Conservation (phyloP, 140 eudicot genomes). For the Ambrosia hybrid region DNA sequence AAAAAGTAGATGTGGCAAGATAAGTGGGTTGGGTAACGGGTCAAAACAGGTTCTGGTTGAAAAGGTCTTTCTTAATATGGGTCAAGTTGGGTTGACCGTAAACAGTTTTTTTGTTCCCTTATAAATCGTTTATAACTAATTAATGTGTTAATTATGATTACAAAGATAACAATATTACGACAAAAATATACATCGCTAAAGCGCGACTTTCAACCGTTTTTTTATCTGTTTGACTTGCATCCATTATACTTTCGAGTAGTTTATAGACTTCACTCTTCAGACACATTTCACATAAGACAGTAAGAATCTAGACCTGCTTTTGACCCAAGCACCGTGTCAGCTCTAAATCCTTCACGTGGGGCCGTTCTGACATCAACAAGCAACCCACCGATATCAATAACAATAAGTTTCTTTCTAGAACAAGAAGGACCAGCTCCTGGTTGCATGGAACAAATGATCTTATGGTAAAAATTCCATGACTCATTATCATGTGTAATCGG, state of each 20-base stretch:
- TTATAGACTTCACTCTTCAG: background rate
- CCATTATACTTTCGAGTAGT: background rate
- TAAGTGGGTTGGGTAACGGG: background rate
- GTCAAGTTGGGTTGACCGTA: no score
- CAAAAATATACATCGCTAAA: background rate
- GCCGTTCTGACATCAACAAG: slow-evolving; percentile 50
- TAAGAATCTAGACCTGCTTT: no score
- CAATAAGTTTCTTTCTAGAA: slow-evolving; percentile 63
- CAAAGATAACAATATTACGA: background rate
- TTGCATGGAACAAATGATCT: slow-evolving; percentile 37
- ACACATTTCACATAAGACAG: background rate
- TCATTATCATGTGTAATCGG: slow-evolving; percentile 38
- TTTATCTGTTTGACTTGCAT: slow-evolving; percentile 2
- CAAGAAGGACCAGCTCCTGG: slow-evolving; percentile 17
- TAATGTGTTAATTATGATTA: background rate
- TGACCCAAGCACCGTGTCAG: slow-evolving; percentile 37
- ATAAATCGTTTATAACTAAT: background rate
- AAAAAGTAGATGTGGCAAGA: background rate
- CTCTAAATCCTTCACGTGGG: slow-evolving; percentile 35
- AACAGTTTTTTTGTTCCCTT: slow-evolving; percentile 2
- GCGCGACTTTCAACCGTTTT: background rate
- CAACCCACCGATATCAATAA: slow-evolving; percentile 70
- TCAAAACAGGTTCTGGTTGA: background rate
- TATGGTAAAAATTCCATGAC: slow-evolving; percentile 69
- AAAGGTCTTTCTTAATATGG: background rate